Evolutionary conservation across 768 basidiomycete species (phyloP).

Genomic region (Pleurotus platypus): DNA sequence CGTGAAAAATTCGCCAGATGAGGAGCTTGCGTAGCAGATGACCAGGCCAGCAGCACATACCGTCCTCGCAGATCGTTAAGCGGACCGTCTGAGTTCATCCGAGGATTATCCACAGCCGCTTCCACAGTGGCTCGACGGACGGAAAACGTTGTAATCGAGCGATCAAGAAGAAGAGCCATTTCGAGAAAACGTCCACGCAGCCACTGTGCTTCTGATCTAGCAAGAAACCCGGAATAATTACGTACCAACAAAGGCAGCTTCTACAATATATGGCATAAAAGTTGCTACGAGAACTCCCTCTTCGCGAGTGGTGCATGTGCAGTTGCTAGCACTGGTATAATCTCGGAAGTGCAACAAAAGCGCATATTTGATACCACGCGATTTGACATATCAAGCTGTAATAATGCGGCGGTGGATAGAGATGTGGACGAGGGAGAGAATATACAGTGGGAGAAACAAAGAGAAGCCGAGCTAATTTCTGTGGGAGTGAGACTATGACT

Average conservation of each 20-base stretch:
- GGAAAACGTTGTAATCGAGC: background rate
- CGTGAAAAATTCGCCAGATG: background rate
- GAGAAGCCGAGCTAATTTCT: background rate
- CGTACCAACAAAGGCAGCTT: background rate
- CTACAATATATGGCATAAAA: background rate
- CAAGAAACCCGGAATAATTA: background rate
- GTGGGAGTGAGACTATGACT: background rate
- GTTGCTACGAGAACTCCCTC: background rate
- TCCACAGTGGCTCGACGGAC: constrained; percentile 1
- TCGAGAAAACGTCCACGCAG: background rate
- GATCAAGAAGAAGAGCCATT: background rate
- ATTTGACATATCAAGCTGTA: background rate
- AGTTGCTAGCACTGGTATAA: background rate
- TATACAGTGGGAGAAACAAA: background rate
- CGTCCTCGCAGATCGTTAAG: background rate
- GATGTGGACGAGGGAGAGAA: background rate
- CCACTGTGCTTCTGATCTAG: background rate
- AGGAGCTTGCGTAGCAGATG: background rate
- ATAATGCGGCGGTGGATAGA: background rate
- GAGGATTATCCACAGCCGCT: constrained; percentile 5
- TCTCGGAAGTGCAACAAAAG: background rate
- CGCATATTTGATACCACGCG: background rate
- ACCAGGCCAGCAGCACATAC: constrained; percentile 4
- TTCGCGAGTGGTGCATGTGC: background rate
- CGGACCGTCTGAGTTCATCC: constrained; percentile 3